phyloP scores from a whole-genome alignment of 257 asterid genomes.

The Sherardia arvensis region DNA sequence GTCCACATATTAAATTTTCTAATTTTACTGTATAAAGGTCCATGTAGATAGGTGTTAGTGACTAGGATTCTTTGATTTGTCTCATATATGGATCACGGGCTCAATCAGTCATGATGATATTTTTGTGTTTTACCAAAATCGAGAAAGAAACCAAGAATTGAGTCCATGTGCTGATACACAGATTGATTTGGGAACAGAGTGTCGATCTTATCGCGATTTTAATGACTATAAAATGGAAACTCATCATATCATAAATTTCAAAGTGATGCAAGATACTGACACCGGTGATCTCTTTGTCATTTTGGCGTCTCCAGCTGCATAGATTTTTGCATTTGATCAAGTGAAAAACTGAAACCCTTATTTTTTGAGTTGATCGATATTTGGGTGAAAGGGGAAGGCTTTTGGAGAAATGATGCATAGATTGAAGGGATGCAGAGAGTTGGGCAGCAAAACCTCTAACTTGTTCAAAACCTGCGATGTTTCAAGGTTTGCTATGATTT shows the following conservation, averaged over 20 bases:
- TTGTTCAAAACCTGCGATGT: constrained; percentile 16
- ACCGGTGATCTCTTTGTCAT: no score
- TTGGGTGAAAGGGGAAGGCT: no score
- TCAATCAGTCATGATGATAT: no score
- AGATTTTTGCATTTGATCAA: no score
- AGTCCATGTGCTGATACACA: not conserved
- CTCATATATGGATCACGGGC: no score
- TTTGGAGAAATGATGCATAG: constrained; percentile 30
- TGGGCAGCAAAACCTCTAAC: constrained; percentile 24
- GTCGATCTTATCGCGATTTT: not conserved
- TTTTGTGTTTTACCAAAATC: not conserved
- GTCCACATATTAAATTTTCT: no score
- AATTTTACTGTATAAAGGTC: no score
- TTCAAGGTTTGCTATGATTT: constrained; percentile 42
- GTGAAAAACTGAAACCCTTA: not conserved
- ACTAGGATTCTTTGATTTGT: no score
- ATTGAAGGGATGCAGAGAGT: constrained; percentile 25
- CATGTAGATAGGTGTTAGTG: no score
- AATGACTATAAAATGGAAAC: not conserved
- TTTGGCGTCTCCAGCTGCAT: no score
- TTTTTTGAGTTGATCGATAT: not conserved
- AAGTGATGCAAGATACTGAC: not conserved
- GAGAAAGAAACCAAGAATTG: not conserved
- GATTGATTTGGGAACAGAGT: not conserved
- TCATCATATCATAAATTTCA: not conserved